phyloP scores from a whole-genome alignment of 768 basidiomycete genomes.

The Terana coerulea region DNA sequence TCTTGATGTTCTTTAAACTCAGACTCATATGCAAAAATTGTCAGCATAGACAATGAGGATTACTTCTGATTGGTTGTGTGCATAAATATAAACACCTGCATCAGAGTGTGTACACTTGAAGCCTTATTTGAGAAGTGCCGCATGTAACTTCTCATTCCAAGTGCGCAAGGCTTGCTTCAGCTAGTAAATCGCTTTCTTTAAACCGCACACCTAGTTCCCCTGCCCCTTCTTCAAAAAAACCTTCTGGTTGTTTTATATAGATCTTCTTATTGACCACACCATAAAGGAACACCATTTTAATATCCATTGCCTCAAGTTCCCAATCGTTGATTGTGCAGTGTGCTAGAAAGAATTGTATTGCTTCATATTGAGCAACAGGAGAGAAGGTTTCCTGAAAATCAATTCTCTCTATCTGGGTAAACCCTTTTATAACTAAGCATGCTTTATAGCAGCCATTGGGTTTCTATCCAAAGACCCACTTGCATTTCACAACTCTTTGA shows the following conservation, averaged over 20 bases:
- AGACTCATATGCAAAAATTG: background rate
- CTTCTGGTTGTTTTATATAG: constrained; percentile 12
- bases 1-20: background rate
- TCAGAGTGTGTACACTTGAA: constrained; percentile 28
- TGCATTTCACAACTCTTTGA: background rate
- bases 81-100: too few relatives aligned
- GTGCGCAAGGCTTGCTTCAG: constrained; percentile 28
- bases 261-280: constrained; percentile 22
- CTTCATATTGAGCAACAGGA: constrained; percentile 24
- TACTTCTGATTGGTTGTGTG: too few relatives aligned
- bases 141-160: constrained; percentile 24
- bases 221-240: constrained; percentile 15
- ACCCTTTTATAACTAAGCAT: constrained; percentile 19
- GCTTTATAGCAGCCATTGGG: constrained; percentile 21
- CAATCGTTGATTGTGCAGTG: constrained; percentile 21
- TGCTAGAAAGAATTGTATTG: constrained; percentile 24
- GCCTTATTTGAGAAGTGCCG: constrained; percentile 16
- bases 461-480: constrained; percentile 12
- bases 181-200: constrained; percentile 32
- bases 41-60: too few relatives aligned
- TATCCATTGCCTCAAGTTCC: constrained; percentile 24
- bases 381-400: constrained; percentile 28
- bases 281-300: constrained; percentile 26
- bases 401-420: constrained; percentile 24
- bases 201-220: constrained; percentile 18